A percentile compares a stretch with the other conserved stretches of the same genome.
phyloP scores from a whole-genome alignment of 129 eudicot genomes.

The Chrysanthemum makinoi region DNA sequence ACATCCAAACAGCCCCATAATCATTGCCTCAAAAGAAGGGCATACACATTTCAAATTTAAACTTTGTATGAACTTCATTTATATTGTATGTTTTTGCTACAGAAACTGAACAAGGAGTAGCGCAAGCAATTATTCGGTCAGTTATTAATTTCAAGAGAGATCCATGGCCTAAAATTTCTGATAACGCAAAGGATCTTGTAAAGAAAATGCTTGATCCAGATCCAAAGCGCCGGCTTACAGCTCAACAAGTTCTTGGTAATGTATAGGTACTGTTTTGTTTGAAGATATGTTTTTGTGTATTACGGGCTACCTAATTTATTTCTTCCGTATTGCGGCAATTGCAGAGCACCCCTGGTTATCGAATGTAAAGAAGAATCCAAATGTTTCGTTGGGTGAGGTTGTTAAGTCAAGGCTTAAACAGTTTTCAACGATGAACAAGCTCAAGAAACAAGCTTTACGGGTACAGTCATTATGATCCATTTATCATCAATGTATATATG shows the following conservation, averaged over 20 bases:
- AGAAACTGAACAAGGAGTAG: conserved; percentile 96
- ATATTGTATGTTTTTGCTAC: not conserved
- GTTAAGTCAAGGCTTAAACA: conserved; percentile 84
- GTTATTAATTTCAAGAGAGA: conserved; percentile 76
- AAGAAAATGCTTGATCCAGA: conserved; percentile 95
- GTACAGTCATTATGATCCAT: conserved; percentile 34
- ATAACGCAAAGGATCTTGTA: conserved; percentile 90
- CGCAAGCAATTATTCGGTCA: conserved; percentile 83
- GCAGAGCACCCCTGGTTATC: conserved; percentile 82
- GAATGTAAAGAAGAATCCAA: conserved; percentile 64
- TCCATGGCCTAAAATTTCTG: conserved; percentile 91
- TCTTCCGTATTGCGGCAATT: conserved; percentile 15
- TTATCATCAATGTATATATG: not conserved
- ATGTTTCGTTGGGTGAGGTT: conserved; percentile 75
- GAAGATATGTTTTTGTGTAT: not conserved
- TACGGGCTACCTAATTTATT: conserved; percentile 19
- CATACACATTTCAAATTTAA: not conserved
- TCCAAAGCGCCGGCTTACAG: conserved; percentile 73
- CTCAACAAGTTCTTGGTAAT: conserved; percentile 83
- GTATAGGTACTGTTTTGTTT: conserved; percentile 24
- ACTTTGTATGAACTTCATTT: conserved; percentile 2
- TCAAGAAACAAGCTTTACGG: conserved; percentile 79
- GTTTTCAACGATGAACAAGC: conserved; percentile 78
- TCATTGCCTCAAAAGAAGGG: not conserved
- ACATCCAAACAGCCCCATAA: not conserved